phyloP scores from a whole-genome alignment of 345 rosid species.

The thale cress (Arabidopsis thaliana) region DNA sequence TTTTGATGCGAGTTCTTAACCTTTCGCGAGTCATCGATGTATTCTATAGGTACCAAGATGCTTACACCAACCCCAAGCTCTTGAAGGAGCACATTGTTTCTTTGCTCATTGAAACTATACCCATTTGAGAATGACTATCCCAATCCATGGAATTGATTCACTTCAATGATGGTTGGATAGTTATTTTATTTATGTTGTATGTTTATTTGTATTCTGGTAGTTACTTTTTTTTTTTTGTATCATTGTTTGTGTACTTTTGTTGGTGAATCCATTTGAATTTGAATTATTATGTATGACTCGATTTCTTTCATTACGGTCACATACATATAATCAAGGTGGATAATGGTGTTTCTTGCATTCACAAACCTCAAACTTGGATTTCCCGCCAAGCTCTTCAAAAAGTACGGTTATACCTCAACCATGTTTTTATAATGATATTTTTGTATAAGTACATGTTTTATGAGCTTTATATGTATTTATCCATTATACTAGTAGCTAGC shows the following conservation, averaged over 20 bases:
- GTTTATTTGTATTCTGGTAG: no score
- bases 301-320: no score
- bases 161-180: background rate
- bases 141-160: background rate
- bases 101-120: conserved; percentile 11
- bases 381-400: no score
- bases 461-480: no score
- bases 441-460: no score
- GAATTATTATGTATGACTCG: background rate
- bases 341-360: no score
- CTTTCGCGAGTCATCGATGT: conserved; percentile 31
- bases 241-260: background rate
- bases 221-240: background rate
- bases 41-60: conserved; percentile 34
- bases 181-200: no score
- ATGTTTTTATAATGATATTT: no score
- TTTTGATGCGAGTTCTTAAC: conserved; percentile 27
- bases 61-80: conserved; percentile 24
- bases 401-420: no score
- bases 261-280: background rate
- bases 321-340: no score
- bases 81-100: conserved; percentile 22
- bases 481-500: background rate
- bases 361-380: no score
- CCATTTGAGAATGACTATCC: conserved; percentile 5